Conservation (phyloP, 2,329 filamentous ascomycete species). For the Talaromyces sp. region DNA sequence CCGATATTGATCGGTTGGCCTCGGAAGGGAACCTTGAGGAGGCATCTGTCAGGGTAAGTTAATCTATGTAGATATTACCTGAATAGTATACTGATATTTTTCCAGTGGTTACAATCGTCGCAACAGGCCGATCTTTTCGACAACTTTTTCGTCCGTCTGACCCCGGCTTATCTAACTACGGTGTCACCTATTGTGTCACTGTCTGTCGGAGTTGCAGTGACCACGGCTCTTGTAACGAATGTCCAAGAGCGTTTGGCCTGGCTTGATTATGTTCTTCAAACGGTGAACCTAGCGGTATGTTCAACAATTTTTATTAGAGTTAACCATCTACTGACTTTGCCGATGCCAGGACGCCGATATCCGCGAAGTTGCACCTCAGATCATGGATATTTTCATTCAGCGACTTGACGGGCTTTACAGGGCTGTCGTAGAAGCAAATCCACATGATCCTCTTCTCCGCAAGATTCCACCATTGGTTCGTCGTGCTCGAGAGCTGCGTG, state of each 20-base stretch:
- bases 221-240: constrained; percentile 51
- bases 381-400: constrained; percentile 56
- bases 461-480: constrained; percentile 46
- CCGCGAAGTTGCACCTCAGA: constrained; percentile 52
- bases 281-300: constrained; percentile 51
- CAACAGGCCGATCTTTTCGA: constrained; percentile 59
- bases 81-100: constrained; percentile 18
- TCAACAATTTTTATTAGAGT: not conserved
- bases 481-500: constrained; percentile 36
- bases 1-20: constrained; percentile 39
- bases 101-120: constrained; percentile 57
- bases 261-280: constrained; percentile 52
- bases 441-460: constrained; percentile 49
- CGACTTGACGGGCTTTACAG: constrained; percentile 56
- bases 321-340: not conserved
- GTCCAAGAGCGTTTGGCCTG: constrained; percentile 53
- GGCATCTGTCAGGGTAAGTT: constrained; percentile 41
- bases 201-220: constrained; percentile 59
- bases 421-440: constrained; percentile 49
- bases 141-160: constrained; percentile 54
- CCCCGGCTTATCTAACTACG: constrained; percentile 51
- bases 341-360: constrained; percentile 49
- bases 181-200: constrained; percentile 56
- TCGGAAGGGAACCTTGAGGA: constrained; percentile 39
- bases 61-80: not conserved